Base-by-base conservation (phyloP, 2,329 filamentous ascomycete species). In the Fusarium subglutinans region DNA sequence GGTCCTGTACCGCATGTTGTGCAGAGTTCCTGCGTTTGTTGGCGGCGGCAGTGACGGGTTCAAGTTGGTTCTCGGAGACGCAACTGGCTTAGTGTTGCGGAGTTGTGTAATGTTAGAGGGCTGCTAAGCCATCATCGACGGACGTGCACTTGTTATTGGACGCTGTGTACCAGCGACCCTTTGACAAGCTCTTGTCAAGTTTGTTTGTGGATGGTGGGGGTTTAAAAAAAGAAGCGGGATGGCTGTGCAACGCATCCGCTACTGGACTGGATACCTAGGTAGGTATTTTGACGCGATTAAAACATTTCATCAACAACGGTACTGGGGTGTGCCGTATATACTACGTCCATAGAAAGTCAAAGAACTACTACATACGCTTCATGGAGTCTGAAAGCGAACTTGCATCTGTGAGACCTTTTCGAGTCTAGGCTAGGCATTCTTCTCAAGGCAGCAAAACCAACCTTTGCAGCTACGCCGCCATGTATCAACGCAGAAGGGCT, bases 221-320 rank as follows among this genome's bases (percentile, higher is more conserved):
- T 65, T 76, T 76, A 78, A 74, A 77, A 78, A 78, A 78, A 78
- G 76, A 78, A 77, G 75, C 76, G 73, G 66, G 69, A 78, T 74
- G 76, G 76, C 76, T 75, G 76, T 78, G 76, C 76, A 78, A 71
- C 73, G 43, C 54, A 75, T 55, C 38, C 28, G 28, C 45, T 58
- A 69, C 54, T 65, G 28, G 43, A 54, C 14, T 17, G 14, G 33
- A 17, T 17, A 35, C 14, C 14, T 33, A 33, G 4, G 11, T 35
- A 35, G 33, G 33, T 26, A 58, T 51, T 58, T 58, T 40, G 40
- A 64, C 58, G 22, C 30, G 37, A 70, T 51, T 37, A 45, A 41
- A 37, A 17, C 38, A 48, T 33, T 48, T 58, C 41, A 44, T 58
- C 41, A 44, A 40, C 33, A 35, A 54, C 30, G 22, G 40, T 43